Base-by-base conservation (phyloP, 306 rosid species). In the Hippophae gyantsensis region DNA sequence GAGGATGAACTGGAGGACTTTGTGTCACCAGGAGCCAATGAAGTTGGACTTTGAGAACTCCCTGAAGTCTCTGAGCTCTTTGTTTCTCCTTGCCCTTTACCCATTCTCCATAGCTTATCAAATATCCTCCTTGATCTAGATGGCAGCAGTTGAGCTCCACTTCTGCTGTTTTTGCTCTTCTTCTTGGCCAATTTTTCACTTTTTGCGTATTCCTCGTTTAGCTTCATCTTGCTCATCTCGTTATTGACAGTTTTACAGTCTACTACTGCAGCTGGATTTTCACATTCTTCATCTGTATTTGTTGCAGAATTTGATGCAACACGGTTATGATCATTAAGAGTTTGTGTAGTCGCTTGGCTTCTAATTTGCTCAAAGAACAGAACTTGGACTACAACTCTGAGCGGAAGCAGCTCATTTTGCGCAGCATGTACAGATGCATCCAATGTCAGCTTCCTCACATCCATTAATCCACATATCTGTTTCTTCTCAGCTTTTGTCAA, bases 31-130 rank as follows among this genome's bases (percentile, higher is more conserved):
- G 82, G 86, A 63, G 63, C 86, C 42, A 82, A n/a, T 48, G 96
- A 92, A 52, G 86, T 84, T 23, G 94, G 99, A 65, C 97, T 88
- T 68, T 88, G 89, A 52, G 99, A 93, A 71, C 97, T 89, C 60
- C 82, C 97, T 6, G 99, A 93, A 6, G 97, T 88, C 65, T 93
- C 97, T 0, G 95, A 83, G 63, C 97, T 85, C 75, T 66, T 81
- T 60, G 85, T 84, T 52, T 77, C 99, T 51, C 80, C 96, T 5
- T 79, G 81, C 40, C 85, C 90, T 60, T 86, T 92, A 8, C 89
- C 97, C 11, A 82, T 73, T 42, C 62, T 65, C 99, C 99, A 86
- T 27, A 93, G 42, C 58, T 82, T 88, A 46, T 88, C 99, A 9
- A 93, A 93, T 53, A 93, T 86, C 55, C 99, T 84, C 74, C 95